Conservation (phyloP, 306 rosid genomes). For the Glycine latifolia region DNA sequence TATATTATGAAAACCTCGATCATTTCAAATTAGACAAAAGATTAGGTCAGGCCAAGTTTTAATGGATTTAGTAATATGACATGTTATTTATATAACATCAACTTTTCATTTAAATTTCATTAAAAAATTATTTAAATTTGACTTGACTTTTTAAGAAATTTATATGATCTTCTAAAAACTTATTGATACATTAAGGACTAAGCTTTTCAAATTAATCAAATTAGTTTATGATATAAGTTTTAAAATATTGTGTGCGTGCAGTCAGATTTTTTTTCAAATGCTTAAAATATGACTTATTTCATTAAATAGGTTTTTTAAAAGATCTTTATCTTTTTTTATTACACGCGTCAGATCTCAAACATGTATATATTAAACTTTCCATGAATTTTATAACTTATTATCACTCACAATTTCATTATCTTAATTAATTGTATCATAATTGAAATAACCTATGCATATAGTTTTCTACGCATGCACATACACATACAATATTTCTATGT, state of each 20-base stretch:
- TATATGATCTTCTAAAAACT: not conserved
- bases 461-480: not conserved
- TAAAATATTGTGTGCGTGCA: too few relatives aligned
- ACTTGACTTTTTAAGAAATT: too few relatives aligned
- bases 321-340: not conserved
- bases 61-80: too few relatives aligned
- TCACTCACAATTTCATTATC: not conserved
- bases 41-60: not conserved
- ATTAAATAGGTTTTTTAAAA: not conserved
- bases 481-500: not conserved
- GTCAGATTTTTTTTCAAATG: too few relatives aligned
- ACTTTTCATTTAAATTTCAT: not conserved
- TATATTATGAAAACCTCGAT: not conserved
- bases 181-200: not conserved
- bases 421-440: not conserved
- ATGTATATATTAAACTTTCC: not conserved
- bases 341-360: not conserved
- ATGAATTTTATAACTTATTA: not conserved
- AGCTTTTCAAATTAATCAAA: not conserved
- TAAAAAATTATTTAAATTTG: too few relatives aligned
- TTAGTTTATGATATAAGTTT: too few relatives aligned
- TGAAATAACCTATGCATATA: not conserved
- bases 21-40: constrained; percentile 1
- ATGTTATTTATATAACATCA: not conserved
- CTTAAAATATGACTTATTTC: too few relatives aligned